Conservation (phyloP, 257 asterid genomes). For the Penstemon davidsonii region DNA sequence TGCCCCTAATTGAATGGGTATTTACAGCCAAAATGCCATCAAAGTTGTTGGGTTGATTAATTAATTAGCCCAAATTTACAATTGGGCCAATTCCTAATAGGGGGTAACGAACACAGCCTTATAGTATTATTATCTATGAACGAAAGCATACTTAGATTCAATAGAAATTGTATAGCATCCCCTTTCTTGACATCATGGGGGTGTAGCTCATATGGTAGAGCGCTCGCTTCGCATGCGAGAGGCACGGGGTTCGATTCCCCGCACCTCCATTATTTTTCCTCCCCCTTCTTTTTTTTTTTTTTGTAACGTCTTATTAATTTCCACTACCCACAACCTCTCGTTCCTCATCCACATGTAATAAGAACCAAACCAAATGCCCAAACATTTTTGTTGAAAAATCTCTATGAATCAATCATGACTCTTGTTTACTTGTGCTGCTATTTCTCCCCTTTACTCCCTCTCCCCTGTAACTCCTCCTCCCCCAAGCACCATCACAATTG, state of each 20-base stretch:
- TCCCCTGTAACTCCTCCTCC: conserved; percentile 30
- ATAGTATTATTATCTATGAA: background rate
- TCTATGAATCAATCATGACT: conserved; percentile 37
- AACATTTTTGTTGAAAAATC: background rate
- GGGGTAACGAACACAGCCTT: too few relatives aligned
- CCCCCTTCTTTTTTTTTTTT: background rate
- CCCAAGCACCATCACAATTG: conserved; percentile 29
- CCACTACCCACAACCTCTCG: conserved; percentile 43
- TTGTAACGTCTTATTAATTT: background rate
- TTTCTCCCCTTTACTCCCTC: conserved; percentile 37
- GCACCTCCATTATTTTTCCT: conserved; percentile 59
- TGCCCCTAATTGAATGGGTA: too few relatives aligned
- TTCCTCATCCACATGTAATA: conserved; percentile 45
- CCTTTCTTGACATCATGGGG: conserved; percentile 46
- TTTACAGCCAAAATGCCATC: too few relatives aligned
- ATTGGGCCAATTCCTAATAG: too few relatives aligned
- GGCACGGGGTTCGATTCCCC: conserved; percentile 99
- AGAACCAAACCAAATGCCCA: background rate
- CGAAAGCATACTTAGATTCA: background rate
- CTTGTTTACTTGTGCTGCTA: conserved; percentile 43
- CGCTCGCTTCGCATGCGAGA: conserved; percentile 99
- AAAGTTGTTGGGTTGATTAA: too few relatives aligned
- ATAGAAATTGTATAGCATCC: background rate
- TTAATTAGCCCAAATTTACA: too few relatives aligned
- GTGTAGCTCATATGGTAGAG: conserved; percentile 99